Percentiles rank a stretch among this genome's conserved stretches.
Evolutionary conservation across 495 filamentous ascomycete species (phyloP).

Genomic region (Talaromyces trachyspermus): DNA sequence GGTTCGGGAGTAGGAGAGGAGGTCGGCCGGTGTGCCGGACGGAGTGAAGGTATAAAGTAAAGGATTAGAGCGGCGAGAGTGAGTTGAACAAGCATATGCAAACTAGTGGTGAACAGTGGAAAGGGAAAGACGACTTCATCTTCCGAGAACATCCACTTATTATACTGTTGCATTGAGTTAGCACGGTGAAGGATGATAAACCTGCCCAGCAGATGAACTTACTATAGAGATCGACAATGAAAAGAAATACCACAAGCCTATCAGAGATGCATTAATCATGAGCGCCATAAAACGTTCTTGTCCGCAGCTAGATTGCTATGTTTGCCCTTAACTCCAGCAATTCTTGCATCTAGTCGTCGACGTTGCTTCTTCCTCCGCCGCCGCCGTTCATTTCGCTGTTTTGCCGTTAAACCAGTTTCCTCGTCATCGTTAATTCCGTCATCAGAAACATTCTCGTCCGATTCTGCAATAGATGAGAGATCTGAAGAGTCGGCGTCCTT

Average conservation of each 20-base stretch:
- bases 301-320: constrained; percentile 42
- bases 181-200: neutral
- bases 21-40: constrained; percentile 53
- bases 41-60: constrained; percentile 74
- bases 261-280: constrained; percentile 65
- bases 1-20: constrained; percentile 52
- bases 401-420: constrained; percentile 74
- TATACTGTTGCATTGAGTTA: constrained; percentile 56
- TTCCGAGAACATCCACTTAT: constrained; percentile 99
- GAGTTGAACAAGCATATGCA: constrained; percentile 98
- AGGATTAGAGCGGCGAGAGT: constrained; percentile 70
- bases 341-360: constrained; percentile 65
- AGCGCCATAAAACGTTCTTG: constrained; percentile 60
- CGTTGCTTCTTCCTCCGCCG: constrained; percentile 56
- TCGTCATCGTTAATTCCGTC: constrained; percentile 82
- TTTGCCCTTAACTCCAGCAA: constrained; percentile 44
- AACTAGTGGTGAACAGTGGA: constrained; percentile 88
- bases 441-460: constrained; percentile 49
- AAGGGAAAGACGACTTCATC: constrained; percentile 84
- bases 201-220: constrained; percentile 28
- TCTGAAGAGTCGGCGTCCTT: constrained; percentile 43
- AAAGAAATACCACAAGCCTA: constrained; percentile 89
- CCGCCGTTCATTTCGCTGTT: constrained; percentile 59
- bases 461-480: constrained; percentile 42
- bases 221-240: constrained; percentile 92